Base-by-base conservation (phyloP, 2,329 filamentous ascomycete species). In the Xylaria sp. region DNA sequence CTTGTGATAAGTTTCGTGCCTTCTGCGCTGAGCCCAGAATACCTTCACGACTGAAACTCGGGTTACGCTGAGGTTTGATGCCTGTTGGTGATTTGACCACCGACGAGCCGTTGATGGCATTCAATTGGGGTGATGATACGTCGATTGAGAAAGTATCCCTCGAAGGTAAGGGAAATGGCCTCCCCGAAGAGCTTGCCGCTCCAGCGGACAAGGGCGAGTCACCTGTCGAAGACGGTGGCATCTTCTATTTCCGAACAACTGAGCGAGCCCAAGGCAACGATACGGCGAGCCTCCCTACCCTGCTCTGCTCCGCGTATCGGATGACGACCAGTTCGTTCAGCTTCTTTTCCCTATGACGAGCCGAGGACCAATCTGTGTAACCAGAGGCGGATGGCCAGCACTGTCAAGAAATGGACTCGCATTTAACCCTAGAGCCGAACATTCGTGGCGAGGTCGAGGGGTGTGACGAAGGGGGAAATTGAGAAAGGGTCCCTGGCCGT, bases 1-100 rank as follows among this genome's bases (percentile, higher is more conserved):
- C 81, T 71, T 86, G 84, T 23, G 84, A 85, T 56, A 84, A 73
- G 69, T 86, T 84, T 25, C 84, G 77, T 47, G 82, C 78, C 69
- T 85, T 86, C 67, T 83, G 82, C 35, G 83, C 80, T 25, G 83
- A 80, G 38, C 80, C 80, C 15, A 86, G 73, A 66, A 86, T 84
- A 21, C 81, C 80, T 68, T 87, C 84, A 57, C 83, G 80, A 68
- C 83, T 83, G 71, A 86, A 84, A 68, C 77, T 81, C 25, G 79
- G 73, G 7, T 82, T 79, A 23, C 82, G 80, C 65, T 80, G 79
- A 23, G 77, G 75, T 69, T 84, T 84, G 71, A 80, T 71, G 54
- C 77, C 76, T 52, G 77, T 78, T 3, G 84, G 83, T 17, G 84
- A 86, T 70, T 86, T 87, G 56, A 86, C 75, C 43, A 74, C 63